phyloP scores from a whole-genome alignment of 2,329 filamentous ascomycete genomes.

The Fusarium sp. region DNA sequence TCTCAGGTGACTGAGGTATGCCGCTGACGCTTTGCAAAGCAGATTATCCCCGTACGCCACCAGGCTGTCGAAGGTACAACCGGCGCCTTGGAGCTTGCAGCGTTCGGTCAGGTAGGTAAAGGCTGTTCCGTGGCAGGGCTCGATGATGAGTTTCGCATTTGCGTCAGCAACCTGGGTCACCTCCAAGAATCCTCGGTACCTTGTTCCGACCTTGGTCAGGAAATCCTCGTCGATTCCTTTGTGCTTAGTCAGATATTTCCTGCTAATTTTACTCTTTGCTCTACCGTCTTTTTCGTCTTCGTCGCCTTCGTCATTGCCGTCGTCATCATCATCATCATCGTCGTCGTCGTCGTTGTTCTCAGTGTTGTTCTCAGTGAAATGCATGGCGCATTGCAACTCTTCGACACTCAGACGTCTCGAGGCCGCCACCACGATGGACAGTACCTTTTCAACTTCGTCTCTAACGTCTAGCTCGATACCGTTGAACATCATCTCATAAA shows the following conservation, averaged over 20 bases:
- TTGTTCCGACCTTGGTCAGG: background rate
- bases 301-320: no score
- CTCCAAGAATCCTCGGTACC: background rate
- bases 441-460: background rate
- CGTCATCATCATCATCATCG: no score
- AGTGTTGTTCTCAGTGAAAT: background rate
- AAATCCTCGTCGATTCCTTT: background rate
- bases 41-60: background rate
- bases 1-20: no score
- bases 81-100: background rate
- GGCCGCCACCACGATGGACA: background rate
- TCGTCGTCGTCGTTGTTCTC: no score
- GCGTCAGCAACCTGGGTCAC: background rate
- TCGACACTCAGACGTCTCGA: background rate
- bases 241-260: no score
- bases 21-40: no score
- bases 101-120: background rate
- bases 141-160: background rate
- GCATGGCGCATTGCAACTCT: background rate
- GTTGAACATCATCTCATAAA: background rate
- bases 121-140: background rate
- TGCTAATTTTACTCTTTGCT: no score
- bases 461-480: background rate
- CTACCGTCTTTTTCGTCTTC: no score
- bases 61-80: background rate